A percentile compares a stretch with the other conserved stretches of the same genome.
Evolutionary conservation across 1,139 yeast genomes (phyloP).

Genomic region (Hyphopichia wangnamkhiaoensis): DNA sequence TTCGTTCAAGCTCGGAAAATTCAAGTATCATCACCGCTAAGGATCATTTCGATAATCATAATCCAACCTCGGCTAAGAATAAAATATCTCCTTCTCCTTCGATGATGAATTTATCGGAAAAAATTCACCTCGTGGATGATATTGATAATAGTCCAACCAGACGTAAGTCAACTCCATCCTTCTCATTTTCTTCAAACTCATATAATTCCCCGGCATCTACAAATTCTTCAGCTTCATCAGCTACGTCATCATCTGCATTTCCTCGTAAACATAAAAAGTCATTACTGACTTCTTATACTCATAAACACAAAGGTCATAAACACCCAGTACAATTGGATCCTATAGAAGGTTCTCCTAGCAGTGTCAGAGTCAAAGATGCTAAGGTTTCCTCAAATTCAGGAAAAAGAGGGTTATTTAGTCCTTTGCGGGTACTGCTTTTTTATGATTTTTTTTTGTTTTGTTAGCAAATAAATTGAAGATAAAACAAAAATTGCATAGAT

Average conservation of each 20-base stretch:
- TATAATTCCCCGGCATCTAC: too few relatives aligned
- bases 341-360: constrained; percentile 9
- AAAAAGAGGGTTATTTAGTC: constrained; percentile 3
- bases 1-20: background rate
- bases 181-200: background rate
- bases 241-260: background rate
- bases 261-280: background rate
- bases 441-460: background rate
- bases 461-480: too few relatives aligned
- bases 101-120: constrained; percentile 8
- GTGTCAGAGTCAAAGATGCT: constrained; percentile 1
- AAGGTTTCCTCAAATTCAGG: background rate
- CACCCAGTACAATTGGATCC: constrained; percentile 3
- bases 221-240: background rate
- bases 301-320: constrained; percentile 2
- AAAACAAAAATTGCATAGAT: too few relatives aligned
- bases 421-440: background rate
- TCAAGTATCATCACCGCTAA: background rate
- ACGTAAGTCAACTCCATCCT: background rate
- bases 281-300: background rate
- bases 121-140: background rate
- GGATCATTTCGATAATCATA: background rate
- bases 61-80: background rate
- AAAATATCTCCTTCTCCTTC: constrained; percentile 11
- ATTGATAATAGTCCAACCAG: constrained; percentile 4